Conservation (phyloP, 768 basidiomycete genomes). For the Cantharellus anzutake region DNA sequence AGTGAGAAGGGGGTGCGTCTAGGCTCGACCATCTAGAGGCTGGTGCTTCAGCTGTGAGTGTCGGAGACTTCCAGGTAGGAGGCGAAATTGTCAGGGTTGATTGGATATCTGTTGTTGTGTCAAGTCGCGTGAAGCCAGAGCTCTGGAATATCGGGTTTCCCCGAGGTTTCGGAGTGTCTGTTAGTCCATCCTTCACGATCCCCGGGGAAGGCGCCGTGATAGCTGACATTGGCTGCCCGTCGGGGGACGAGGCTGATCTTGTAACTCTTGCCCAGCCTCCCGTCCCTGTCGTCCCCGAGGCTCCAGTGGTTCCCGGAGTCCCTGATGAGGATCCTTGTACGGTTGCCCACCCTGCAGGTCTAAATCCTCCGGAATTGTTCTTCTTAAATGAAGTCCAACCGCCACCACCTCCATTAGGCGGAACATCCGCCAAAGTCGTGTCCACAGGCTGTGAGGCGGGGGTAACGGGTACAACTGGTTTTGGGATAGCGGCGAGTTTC, state of each 20-base stretch:
- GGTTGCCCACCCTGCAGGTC: slow-evolving; percentile 9
- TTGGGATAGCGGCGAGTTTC: slow-evolving; percentile 29
- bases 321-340: slow-evolving; percentile 9
- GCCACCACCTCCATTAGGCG: not conserved
- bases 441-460: slow-evolving; percentile 7
- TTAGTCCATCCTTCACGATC: slow-evolving; percentile 12
- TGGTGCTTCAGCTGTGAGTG: too few relatives aligned
- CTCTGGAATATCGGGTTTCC: slow-evolving; percentile 24
- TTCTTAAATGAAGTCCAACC: not conserved
- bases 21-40: too few relatives aligned
- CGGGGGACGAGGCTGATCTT: not conserved
- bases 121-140: slow-evolving; percentile 51
- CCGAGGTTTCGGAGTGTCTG: not conserved
- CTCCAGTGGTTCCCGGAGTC: not conserved
- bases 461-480: slow-evolving; percentile 3
- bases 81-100: too few relatives aligned
- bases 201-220: slow-evolving; percentile 4
- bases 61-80: too few relatives aligned
- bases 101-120: slow-evolving; percentile 20
- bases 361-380: slow-evolving; percentile 1
- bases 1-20: too few relatives aligned
- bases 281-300: not conserved
- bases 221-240: slow-evolving; percentile 1
- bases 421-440: not conserved
- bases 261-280: not conserved